phyloP scores from a whole-genome alignment of 768 basidiomycete genomes.

The Suillus subalutaceus region DNA sequence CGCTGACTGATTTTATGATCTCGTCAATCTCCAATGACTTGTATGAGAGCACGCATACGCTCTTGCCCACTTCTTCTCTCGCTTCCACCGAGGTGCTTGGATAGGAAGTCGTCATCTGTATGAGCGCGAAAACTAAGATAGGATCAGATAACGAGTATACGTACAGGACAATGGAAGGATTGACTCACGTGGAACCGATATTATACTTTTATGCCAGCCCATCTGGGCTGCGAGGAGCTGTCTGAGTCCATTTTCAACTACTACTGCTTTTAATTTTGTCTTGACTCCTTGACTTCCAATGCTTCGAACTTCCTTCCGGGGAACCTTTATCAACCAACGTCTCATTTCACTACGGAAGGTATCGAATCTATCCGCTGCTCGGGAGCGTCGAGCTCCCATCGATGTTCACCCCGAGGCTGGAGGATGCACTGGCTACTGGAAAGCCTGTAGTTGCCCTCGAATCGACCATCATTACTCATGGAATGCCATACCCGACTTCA shows the following conservation, averaged over 20 bases:
- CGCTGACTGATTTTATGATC: constrained; percentile 64
- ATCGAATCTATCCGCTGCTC: constrained; percentile 2
- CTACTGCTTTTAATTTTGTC: background rate
- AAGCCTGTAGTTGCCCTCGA: constrained; percentile 88
- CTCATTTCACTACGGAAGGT: background rate
- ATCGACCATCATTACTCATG: constrained; percentile 91
- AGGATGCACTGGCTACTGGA: constrained; percentile 68
- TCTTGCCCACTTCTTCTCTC: constrained; percentile 26
- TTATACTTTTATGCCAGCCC: background rate
- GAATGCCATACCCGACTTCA: constrained; percentile 83
- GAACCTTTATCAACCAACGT: background rate
- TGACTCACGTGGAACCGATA: background rate
- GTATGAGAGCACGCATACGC: constrained; percentile 58
- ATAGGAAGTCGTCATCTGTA: constrained; percentile 21
- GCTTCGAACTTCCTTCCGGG: background rate
- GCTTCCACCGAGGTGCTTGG: constrained; percentile 30
- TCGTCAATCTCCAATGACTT: constrained; percentile 54
- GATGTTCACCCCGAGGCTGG: constrained; percentile 85
- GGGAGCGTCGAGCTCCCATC: constrained; percentile 34
- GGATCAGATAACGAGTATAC: background rate
- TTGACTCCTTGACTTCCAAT: background rate
- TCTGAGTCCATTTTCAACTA: background rate
- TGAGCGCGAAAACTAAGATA: constrained; percentile 2
- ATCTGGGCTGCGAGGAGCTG: background rate
- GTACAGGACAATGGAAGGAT: background rate